A percentile compares a stretch with the other conserved stretches of the same genome.
Evolutionary conservation across 768 basidiomycete species (phyloP).

Genomic region (Pisolithus sp.): DNA sequence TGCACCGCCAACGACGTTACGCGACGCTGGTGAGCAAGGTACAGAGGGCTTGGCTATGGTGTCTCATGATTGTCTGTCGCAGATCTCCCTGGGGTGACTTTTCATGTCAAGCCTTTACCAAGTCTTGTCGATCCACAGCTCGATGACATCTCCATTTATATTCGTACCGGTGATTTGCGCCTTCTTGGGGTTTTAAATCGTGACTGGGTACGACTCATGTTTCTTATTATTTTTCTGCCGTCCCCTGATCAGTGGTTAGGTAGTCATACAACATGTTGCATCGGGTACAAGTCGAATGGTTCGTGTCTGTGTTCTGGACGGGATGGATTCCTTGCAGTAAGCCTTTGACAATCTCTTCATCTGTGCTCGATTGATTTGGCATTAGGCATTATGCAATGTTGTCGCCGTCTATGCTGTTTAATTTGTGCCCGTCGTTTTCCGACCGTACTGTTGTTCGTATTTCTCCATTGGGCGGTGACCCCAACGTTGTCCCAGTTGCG

Average conservation of each 20-base stretch:
- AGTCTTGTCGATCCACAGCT: slow-evolving; percentile 27
- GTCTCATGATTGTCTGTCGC: neutral
- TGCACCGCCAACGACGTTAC: slow-evolving; percentile 9
- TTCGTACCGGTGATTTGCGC: slow-evolving; percentile 58
- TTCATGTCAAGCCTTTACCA: slow-evolving; percentile 28
- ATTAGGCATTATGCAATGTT: slow-evolving; percentile 24
- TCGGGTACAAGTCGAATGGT: slow-evolving; percentile 44
- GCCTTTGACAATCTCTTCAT: slow-evolving; percentile 10
- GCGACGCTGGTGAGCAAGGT: slow-evolving; percentile 1
- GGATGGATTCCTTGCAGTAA: slow-evolving; percentile 32
- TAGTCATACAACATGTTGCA: slow-evolving; percentile 36
- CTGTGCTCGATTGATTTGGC: slow-evolving; percentile 31
- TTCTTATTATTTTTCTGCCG: neutral
- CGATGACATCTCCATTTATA: slow-evolving; percentile 54
- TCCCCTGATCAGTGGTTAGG: slow-evolving; percentile 32
- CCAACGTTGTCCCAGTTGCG: slow-evolving; percentile 63
- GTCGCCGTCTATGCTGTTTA: slow-evolving; percentile 49
- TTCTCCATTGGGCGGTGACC: slow-evolving; percentile 55
- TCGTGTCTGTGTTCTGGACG: slow-evolving; percentile 50
- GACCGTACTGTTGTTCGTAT: slow-evolving; percentile 35
- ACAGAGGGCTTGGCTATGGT: slow-evolving; percentile 3
- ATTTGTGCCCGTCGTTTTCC: slow-evolving; percentile 34
- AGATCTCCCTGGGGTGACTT: slow-evolving; percentile 10
- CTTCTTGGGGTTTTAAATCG: slow-evolving; percentile 62
- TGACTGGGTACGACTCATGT: slow-evolving; percentile 59